Evolutionary conservation across 1,139 yeast genomes (phyloP).

Genomic region (Pichia sp.): DNA sequence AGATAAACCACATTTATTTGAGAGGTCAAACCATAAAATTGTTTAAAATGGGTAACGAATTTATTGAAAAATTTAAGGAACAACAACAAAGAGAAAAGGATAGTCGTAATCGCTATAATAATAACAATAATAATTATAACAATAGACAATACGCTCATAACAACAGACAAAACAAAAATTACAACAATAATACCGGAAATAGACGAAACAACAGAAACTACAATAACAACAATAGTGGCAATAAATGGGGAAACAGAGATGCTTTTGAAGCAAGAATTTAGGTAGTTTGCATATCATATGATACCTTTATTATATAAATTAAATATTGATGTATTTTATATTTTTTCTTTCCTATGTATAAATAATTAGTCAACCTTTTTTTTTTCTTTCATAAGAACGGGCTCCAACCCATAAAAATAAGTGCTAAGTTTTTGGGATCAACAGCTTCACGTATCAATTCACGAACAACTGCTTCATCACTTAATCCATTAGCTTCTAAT

Average conservation of each 20-base stretch:
- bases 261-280: constrained; percentile 4
- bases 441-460: constrained; percentile 77
- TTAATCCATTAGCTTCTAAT: constrained; percentile 57
- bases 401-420: constrained; percentile 82
- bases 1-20: constrained; percentile 72
- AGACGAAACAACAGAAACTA: constrained; percentile 1
- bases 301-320: not conserved
- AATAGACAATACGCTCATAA: constrained; percentile 6
- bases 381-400: constrained; percentile 38
- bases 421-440: constrained; percentile 58
- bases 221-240: not conserved
- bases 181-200: constrained; percentile 5
- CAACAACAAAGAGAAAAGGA: constrained; percentile 32
- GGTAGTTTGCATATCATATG: not conserved
- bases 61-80: constrained; percentile 76
- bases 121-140: constrained; percentile 17
- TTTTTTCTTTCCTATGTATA: not conserved
- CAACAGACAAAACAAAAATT: constrained; percentile 10
- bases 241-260: not conserved
- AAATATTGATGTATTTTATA: not conserved
- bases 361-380: not conserved
- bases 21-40: constrained; percentile 79
- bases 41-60: constrained; percentile 55
- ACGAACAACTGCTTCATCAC: constrained; percentile 78
- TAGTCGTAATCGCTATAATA: constrained; percentile 16